Percentiles rank a stretch among this genome's conserved stretches.
Conservation (phyloP, 1,139 yeast genomes). For the Yamadazyma atlantica region DNA sequence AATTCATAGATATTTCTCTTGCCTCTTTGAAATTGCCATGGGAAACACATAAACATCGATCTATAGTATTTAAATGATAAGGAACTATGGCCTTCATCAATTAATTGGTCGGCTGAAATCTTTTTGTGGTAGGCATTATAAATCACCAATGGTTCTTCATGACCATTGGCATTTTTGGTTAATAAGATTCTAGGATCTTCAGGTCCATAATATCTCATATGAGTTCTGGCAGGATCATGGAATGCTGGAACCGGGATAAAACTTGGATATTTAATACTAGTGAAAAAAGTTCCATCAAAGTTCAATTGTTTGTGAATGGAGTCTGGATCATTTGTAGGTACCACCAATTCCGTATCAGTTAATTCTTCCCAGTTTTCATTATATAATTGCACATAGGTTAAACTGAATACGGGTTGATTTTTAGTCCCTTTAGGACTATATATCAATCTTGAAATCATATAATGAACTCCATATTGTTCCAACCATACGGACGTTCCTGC, state of each 20-base stretch:
- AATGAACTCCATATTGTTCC: constrained; percentile 32
- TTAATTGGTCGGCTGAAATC: constrained; percentile 12
- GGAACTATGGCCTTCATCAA: constrained; percentile 20
- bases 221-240: constrained; percentile 23
- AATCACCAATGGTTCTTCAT: constrained; percentile 38
- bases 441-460: constrained; percentile 29
- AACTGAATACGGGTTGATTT: constrained; percentile 24
- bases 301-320: constrained; percentile 14
- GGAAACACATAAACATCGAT: constrained; percentile 31
- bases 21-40: constrained; percentile 40
- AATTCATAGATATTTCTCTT: constrained; percentile 28
- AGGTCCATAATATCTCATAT: constrained; percentile 36
- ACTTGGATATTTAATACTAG: constrained; percentile 28
- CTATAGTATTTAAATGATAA: constrained; percentile 18
- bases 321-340: constrained; percentile 22
- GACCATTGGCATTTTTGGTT: constrained; percentile 28
- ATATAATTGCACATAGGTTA: constrained; percentile 27
- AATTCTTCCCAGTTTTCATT: constrained; percentile 30
- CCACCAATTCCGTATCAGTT: constrained; percentile 19
- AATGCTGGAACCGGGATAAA: constrained; percentile 35
- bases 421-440: constrained; percentile 23
- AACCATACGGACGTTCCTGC: constrained; percentile 37
- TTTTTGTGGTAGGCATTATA: constrained; percentile 35
- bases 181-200: constrained; percentile 44
- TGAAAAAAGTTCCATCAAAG: constrained; percentile 15